Percentiles rank a stretch among this genome's conserved stretches.
Evolutionary conservation across 2,329 filamentous ascomycete genomes (phyloP).

Genomic region (Cladobotryum protrusum): DNA sequence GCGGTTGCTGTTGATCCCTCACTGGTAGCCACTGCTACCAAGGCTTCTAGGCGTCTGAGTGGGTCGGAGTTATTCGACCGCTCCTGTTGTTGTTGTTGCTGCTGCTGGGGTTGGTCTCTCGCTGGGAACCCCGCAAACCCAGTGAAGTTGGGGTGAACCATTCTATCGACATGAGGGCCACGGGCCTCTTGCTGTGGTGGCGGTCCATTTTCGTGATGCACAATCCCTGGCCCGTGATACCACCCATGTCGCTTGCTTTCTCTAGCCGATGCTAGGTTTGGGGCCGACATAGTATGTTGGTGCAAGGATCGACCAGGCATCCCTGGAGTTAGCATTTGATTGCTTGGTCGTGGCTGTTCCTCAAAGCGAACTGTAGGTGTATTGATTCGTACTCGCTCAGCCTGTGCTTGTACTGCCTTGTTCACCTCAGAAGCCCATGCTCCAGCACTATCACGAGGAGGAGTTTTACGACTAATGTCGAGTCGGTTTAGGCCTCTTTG

Average conservation of each 20-base stretch:
- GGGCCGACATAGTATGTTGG: slow-evolving; percentile 56
- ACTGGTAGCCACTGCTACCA: slow-evolving; percentile 40
- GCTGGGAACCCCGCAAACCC: slow-evolving; percentile 47
- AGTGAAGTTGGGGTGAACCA: slow-evolving; percentile 51
- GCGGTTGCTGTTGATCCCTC: slow-evolving; percentile 38
- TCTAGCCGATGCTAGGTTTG: slow-evolving; percentile 48
- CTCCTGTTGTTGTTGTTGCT: slow-evolving; percentile 24
- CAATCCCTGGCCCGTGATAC: slow-evolving; percentile 53
- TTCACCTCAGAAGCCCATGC: slow-evolving; percentile 53
- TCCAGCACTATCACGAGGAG: slow-evolving; percentile 46
- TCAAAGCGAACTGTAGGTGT: slow-evolving; percentile 51
- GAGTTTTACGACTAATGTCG: slow-evolving; percentile 52
- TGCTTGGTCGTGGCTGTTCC: slow-evolving; percentile 34
- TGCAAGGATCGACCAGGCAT: slow-evolving; percentile 33
- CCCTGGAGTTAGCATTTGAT: slow-evolving; percentile 25
- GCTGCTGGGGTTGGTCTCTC: slow-evolving; percentile 22
- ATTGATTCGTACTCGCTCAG: slow-evolving; percentile 42
- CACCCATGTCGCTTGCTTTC: slow-evolving; percentile 64
- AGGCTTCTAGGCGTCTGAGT: slow-evolving; percentile 34
- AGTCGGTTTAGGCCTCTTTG: slow-evolving; percentile 61
- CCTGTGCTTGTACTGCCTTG: slow-evolving; percentile 49
- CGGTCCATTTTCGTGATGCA: slow-evolving; percentile 31
- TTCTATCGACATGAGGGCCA: slow-evolving; percentile 46
- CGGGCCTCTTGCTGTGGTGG: slow-evolving; percentile 25
- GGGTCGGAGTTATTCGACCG: slow-evolving; percentile 25